Evolutionary conservation across 2,329 filamentous ascomycete genomes (phyloP).

Genomic region (Colletotrichum lini): DNA sequence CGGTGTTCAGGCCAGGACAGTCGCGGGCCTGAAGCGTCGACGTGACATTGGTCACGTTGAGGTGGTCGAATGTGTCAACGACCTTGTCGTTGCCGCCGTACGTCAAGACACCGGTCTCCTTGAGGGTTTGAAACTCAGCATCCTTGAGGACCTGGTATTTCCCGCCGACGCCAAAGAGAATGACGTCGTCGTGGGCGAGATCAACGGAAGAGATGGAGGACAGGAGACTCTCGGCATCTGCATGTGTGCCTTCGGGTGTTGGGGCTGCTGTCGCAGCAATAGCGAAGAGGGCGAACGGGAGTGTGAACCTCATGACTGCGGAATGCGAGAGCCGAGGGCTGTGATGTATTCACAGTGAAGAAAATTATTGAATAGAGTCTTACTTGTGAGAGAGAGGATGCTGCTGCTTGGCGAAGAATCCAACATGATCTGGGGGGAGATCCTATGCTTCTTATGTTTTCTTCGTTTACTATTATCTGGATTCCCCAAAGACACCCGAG

Average conservation of each 20-base stretch:
- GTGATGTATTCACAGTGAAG: too few relatives aligned
- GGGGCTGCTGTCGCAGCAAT: slow-evolving; percentile 3
- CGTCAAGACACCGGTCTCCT: neutral
- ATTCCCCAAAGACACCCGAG: too few relatives aligned
- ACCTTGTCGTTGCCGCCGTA: slow-evolving; percentile 7
- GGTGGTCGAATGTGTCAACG: neutral
- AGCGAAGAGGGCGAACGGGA: neutral
- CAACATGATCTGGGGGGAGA: too few relatives aligned
- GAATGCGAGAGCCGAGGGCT: too few relatives aligned
- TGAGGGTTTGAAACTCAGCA: slow-evolving; percentile 14
- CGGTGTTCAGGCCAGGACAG: neutral
- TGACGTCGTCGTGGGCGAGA: slow-evolving; percentile 9
- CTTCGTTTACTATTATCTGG: too few relatives aligned
- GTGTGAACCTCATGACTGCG: slow-evolving; percentile 6
- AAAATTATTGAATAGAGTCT: neutral
- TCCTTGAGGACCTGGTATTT: slow-evolving; percentile 22
- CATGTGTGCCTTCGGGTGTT: neutral
- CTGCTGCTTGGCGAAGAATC: too few relatives aligned
- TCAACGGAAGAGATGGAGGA: neutral
- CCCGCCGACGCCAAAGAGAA: slow-evolving; percentile 13
- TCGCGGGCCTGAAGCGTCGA: neutral
- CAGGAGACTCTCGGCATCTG: neutral
- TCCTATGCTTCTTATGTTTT: too few relatives aligned
- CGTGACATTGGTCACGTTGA: neutral
- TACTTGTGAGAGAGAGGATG: too few relatives aligned